Evolutionary conservation across 2,329 filamentous ascomycete species (phyloP).

Genomic region (Clarireedia homoeocarpa): DNA sequence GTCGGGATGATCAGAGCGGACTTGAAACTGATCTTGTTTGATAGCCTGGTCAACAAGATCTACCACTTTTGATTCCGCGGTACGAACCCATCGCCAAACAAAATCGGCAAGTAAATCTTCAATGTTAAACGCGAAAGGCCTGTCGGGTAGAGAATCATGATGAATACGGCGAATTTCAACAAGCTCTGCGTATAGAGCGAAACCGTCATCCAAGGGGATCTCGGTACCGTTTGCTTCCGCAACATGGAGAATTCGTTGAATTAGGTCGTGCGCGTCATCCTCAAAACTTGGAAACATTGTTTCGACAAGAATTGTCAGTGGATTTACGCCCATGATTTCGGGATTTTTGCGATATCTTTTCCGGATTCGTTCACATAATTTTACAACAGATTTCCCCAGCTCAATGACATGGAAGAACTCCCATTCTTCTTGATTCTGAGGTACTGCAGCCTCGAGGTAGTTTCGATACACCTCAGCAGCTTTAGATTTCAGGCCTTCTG

Average conservation of each 20-base stretch:
- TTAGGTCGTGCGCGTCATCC: conserved; percentile 77
- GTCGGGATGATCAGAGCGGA: conserved; percentile 57
- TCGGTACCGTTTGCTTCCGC: conserved; percentile 63
- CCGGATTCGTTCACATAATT: conserved; percentile 78
- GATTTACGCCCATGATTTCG: conserved; percentile 70
- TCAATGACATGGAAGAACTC: conserved; percentile 86
- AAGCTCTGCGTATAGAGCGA: conserved; percentile 85
- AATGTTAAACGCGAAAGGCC: conserved; percentile 78
- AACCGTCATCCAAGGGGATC: conserved; percentile 83
- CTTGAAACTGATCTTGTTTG: conserved; percentile 79
- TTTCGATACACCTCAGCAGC: conserved; percentile 74
- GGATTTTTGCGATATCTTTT: conserved; percentile 87
- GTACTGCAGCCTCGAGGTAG: conserved; percentile 72
- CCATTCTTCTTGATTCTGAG: conserved; percentile 74
- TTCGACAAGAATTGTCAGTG: conserved; percentile 63
- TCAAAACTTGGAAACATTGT: conserved; percentile 87
- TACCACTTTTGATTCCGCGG: conserved; percentile 70
- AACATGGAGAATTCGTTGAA: conserved; percentile 70
- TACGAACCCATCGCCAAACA: conserved; percentile 89
- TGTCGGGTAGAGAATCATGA: conserved; percentile 60
- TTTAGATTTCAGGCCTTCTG: conserved; percentile 63
- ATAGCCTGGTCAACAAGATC: conserved; percentile 85
- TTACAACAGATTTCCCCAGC: conserved; percentile 77
- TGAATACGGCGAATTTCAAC: conserved; percentile 80
- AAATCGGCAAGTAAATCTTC: conserved; percentile 83